phyloP scores from a whole-genome alignment of 148 eudicot genomes.

The Gaultheria prostrata region DNA sequence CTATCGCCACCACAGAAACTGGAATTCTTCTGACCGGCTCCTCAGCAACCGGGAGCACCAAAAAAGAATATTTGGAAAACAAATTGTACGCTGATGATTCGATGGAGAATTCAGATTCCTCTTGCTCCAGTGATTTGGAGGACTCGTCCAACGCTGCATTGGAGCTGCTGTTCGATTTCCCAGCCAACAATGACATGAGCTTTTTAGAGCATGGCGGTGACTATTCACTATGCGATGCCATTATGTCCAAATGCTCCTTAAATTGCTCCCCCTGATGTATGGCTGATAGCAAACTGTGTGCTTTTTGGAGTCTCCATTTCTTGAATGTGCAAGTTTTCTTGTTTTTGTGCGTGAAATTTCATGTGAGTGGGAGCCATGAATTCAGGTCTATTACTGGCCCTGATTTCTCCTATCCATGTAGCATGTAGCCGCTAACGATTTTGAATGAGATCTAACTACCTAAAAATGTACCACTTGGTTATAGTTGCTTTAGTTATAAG shows the following conservation, averaged over 20 bases:
- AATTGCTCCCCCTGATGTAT: conserved; percentile 4
- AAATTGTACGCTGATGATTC: conserved; percentile 23
- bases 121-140: conserved; percentile 62
- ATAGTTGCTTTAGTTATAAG: neutral
- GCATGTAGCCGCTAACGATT: neutral
- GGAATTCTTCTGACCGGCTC: conserved; percentile 17
- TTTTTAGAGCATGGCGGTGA: conserved; percentile 53
- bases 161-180: conserved; percentile 76
- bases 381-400: neutral
- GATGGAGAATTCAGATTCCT: conserved; percentile 33
- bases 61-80: conserved; percentile 24
- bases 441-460: neutral
- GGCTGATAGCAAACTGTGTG: neutral
- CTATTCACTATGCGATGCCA: conserved; percentile 10
- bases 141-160: conserved; percentile 71
- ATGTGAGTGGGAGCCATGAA: neutral
- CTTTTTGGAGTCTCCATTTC: conserved; percentile 1
- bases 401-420: neutral
- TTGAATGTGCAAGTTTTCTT: neutral
- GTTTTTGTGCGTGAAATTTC: neutral
- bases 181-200: conserved; percentile 69
- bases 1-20: conserved; percentile 45
- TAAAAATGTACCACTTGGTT: neutral
- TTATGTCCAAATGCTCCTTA: neutral
- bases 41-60: conserved; percentile 8